Percentiles rank a stretch among this genome's conserved stretches.
Conservation (phyloP, 805 yeast species). For the Metschnikowia borealis region DNA sequence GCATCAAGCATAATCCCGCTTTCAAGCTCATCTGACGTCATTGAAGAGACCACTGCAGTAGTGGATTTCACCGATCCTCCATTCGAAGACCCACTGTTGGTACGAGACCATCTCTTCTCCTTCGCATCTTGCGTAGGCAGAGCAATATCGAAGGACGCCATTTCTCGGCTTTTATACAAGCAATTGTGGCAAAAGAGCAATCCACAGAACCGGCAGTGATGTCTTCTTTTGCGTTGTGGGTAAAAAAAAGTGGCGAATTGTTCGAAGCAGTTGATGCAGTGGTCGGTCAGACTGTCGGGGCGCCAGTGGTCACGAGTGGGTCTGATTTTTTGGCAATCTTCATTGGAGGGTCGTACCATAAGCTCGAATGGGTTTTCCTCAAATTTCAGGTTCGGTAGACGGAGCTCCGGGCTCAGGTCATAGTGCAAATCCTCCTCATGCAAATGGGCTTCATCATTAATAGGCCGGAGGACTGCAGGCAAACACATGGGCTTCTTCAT, state of each 20-base stretch:
- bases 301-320: slow-evolving; percentile 55
- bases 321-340: slow-evolving; percentile 21
- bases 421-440: slow-evolving; percentile 11
- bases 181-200: slow-evolving; percentile 20
- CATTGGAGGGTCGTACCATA: slow-evolving; percentile 5
- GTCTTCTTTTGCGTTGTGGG: slow-evolving; percentile 20
- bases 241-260: slow-evolving; percentile 28
- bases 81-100: slow-evolving; percentile 11
- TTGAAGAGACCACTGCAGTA: slow-evolving; percentile 1
- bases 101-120: slow-evolving; percentile 4
- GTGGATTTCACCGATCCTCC: slow-evolving; percentile 4
- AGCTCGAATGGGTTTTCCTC: slow-evolving; percentile 13
- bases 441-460: slow-evolving; percentile 7
- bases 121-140: slow-evolving; percentile 6
- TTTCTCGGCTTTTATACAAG: slow-evolving; percentile 19
- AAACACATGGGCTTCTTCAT: slow-evolving; percentile 44
- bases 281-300: slow-evolving; percentile 37
- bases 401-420: slow-evolving; percentile 12
- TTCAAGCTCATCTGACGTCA: slow-evolving; percentile 7
- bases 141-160: slow-evolving; percentile 9
- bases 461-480: slow-evolving; percentile 52
- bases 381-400: slow-evolving; percentile 6
- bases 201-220: slow-evolving; percentile 19
- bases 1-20: slow-evolving; percentile 15
- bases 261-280: slow-evolving; percentile 42